Percentiles rank a stretch among this genome's conserved stretches.
phyloP scores from a whole-genome alignment of 192 early-diverging fungal species.

The Chytriomyces hyalinus region DNA sequence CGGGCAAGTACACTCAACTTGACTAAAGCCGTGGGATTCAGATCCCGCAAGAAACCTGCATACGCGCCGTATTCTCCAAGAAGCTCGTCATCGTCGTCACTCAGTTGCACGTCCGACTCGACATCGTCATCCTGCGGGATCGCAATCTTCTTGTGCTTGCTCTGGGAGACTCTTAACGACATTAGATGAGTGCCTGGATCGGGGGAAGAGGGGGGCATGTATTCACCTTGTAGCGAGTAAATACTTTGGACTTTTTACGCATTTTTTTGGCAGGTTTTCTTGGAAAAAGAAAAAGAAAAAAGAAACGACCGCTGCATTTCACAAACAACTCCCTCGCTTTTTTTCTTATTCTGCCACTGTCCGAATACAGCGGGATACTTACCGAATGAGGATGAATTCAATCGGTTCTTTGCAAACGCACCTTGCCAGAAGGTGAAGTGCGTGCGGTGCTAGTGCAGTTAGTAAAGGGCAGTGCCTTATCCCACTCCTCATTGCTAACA shows the following conservation, averaged over 20 bases:
- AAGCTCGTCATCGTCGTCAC: slow-evolving; percentile 76
- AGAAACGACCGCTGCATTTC: neutral
- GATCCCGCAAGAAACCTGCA: slow-evolving; percentile 65
- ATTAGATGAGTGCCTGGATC: neutral
- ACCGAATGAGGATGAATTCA: no score
- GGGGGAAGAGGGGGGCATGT: neutral
- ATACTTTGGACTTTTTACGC: slow-evolving; percentile 27
- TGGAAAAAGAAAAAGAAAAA: neutral
- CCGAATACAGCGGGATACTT: no score
- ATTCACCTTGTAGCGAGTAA: slow-evolving; percentile 28
- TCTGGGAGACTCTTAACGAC: neutral
- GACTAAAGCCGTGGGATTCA: slow-evolving; percentile 67
- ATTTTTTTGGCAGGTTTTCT: neutral
- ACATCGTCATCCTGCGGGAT: slow-evolving; percentile 38
- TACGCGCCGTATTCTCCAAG: slow-evolving; percentile 69
- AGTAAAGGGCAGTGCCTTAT: no score
- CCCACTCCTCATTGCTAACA: no score
- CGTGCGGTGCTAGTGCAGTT: no score
- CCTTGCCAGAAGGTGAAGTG: no score
- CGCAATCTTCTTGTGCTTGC: slow-evolving; percentile 14
- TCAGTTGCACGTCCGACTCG: slow-evolving; percentile 62
- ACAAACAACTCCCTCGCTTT: no score
- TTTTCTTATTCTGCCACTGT: no score
- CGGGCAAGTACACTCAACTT: slow-evolving; percentile 51
- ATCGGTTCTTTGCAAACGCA: no score